Evolutionary conservation across 2,329 filamentous ascomycete species (phyloP).

Genomic region (Elsinoe australis): DNA sequence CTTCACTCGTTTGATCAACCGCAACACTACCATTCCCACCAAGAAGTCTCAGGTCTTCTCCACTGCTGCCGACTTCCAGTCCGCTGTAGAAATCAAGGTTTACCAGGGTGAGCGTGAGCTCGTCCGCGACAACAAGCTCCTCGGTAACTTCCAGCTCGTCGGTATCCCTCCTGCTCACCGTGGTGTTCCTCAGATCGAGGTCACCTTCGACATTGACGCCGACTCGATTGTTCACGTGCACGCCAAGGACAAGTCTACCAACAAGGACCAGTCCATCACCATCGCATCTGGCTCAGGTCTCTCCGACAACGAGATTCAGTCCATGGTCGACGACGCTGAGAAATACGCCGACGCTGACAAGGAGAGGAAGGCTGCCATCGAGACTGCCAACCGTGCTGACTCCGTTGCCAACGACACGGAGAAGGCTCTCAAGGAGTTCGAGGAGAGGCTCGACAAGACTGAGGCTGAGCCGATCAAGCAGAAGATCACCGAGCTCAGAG

Average conservation of each 20-base stretch:
- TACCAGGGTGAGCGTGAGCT: constrained; percentile 99
- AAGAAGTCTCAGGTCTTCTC: constrained; percentile 99
- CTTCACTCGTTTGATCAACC: constrained; percentile 96
- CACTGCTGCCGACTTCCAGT: constrained; percentile 96
- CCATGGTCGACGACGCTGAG: constrained; percentile 97
- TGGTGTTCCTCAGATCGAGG: constrained; percentile 92
- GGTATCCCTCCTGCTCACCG: constrained; percentile 94
- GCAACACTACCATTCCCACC: constrained; percentile 97
- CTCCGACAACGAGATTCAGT: constrained; percentile 87
- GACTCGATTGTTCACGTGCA: constrained; percentile 97
- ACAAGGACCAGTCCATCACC: constrained; percentile 99
- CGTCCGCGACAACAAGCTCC: constrained; percentile 94
- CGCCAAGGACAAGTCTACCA: constrained; percentile 98
- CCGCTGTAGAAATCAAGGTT: constrained; percentile 98
- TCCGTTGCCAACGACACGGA: constrained; percentile 95
- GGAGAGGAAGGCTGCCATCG: constrained; percentile 91
- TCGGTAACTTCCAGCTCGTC: constrained; percentile 98
- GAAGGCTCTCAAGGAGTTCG: constrained; percentile 94
- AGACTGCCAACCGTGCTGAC: constrained; percentile 95
- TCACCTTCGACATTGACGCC: constrained; percentile 97
- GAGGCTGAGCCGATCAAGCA: constrained; percentile 89
- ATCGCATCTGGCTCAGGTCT: constrained; percentile 97
- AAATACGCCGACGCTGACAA: constrained; percentile 92
- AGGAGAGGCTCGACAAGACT: constrained; percentile 92
- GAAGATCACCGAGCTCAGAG: constrained; percentile 83